Percentiles rank a stretch among this genome's conserved stretches.
Evolutionary conservation across 768 basidiomycete species (phyloP).

Genomic region (Fomitopsis serialis): DNA sequence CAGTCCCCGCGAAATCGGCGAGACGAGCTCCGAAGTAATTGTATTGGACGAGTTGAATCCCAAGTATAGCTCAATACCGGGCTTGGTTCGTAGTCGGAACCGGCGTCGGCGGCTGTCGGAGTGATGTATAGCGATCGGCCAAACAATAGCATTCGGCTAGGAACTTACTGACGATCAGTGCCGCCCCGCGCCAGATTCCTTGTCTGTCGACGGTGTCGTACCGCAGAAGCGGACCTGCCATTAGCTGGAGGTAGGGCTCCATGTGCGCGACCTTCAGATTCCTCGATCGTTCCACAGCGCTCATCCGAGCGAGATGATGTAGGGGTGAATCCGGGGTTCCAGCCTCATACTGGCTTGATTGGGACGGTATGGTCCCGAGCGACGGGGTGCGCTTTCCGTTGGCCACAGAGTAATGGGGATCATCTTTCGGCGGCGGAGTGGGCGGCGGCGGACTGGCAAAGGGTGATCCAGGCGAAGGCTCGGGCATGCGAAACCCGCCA

Average conservation of each 20-base stretch:
- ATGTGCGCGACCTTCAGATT: conserved; percentile 55
- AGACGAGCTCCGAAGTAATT: conserved; percentile 6
- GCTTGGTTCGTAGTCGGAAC: conserved; percentile 71
- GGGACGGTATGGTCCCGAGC: neutral
- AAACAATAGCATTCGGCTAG: neutral
- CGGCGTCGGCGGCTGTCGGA: conserved; percentile 68
- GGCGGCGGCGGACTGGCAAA: conserved; percentile 27
- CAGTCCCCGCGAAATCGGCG: conserved; percentile 14
- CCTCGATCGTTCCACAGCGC: conserved; percentile 62
- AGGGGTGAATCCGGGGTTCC: neutral
- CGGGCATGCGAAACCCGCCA: conserved; percentile 45
- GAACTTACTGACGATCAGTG: conserved; percentile 79
- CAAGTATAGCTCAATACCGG: conserved; percentile 68
- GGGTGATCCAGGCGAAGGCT: conserved; percentile 19
- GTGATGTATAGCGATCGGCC: neutral
- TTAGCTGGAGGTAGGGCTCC: conserved; percentile 82
- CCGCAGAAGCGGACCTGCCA: conserved; percentile 87
- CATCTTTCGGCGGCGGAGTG: conserved; percentile 48
- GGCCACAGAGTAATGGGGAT: conserved; percentile 5
- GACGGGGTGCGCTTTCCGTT: conserved; percentile 3
- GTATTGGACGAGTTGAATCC: conserved; percentile 45
- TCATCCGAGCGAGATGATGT: conserved; percentile 37
- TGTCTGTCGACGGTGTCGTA: conserved; percentile 83
- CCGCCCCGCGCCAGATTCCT: conserved; percentile 84
- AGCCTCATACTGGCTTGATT: conserved; percentile 6